Evolutionary conservation across 495 filamentous ascomycete genomes (phyloP), one percentile per base, ranked within the genome.

Genomic region (Aspergillus diversus): DNA sequence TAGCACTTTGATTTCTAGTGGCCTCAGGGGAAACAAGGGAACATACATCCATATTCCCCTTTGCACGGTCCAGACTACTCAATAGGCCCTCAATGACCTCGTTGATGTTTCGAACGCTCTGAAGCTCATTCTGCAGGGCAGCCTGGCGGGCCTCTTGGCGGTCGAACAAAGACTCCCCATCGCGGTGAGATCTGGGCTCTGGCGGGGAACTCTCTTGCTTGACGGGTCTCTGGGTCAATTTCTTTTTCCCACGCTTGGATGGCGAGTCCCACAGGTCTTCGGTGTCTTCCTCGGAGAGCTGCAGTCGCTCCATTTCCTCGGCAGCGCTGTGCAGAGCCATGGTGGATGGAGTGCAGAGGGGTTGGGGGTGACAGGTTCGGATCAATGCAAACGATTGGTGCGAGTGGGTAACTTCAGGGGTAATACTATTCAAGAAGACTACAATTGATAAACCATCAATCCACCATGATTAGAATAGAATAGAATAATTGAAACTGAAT

Each of bases 21-120:
- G 50, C 16, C 9, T 46, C 3, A 50, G 46, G 27, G 47, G 4
- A 50, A 27, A 27, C 1, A 27, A 27, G 21, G 21, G 46, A 57
- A 70, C 83, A 51, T 81, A 93, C 92, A 69, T 92, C 86, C 94
- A 99, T 97, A 75, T 97, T 97, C 46, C 84, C 86, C 69, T 89
- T 92, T 9, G 95, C 92, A 61, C 86, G 85, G 66, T 91, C 88
- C 7, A 98, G 80, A 34, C 89, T 92, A 12, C 83, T 81, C n/a
- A 96, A 77, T 5, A 96, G 88, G 4, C 86, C 87, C 73, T 96
- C 91, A 63, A 99, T 91, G 11, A 93, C 87, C 55, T 89, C 80
- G 69, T 97, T 98, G 70, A 99, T 89, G 52, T 88, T 89, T 47
- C 88, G 84, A 16, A 99, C 88, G 48, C 86, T 87, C 33, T 90